phyloP scores from a whole-genome alignment of 139 green algal genomes.

The Chlorella sp. region DNA sequence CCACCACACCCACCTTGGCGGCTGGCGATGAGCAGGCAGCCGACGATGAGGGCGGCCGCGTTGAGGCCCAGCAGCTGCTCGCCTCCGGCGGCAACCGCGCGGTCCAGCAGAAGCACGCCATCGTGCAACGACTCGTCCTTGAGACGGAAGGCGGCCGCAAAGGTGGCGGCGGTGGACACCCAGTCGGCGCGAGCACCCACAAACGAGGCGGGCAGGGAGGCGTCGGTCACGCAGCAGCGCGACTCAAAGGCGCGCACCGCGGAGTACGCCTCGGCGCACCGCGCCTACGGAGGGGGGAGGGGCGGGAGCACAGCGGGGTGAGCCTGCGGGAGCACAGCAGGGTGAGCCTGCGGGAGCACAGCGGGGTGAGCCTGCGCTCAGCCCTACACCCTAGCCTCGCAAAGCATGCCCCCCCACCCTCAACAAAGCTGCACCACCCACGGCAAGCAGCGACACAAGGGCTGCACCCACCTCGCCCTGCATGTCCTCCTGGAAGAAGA shows the following conservation, averaged over 20 bases:
- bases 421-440: no score
- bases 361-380: no score
- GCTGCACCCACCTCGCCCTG: slow-evolving; percentile 44
- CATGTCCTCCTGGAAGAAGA: slow-evolving; percentile 59
- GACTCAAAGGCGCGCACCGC: slow-evolving; percentile 73
- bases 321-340: no score
- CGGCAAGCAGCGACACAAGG: no score
- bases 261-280: slow-evolving; percentile 76
- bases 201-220: slow-evolving; percentile 26
- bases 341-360: no score
- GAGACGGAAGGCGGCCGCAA: slow-evolving; percentile 40
- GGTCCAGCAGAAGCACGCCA: slow-evolving; percentile 69
- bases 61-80: slow-evolving; percentile 17
- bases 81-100: slow-evolving; percentile 51
- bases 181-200: slow-evolving; percentile 17
- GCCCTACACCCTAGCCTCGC: no score
- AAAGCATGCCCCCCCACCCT: no score
- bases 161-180: slow-evolving; percentile 28
- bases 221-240: slow-evolving; percentile 21
- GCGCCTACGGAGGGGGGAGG: slow-evolving; percentile 15
- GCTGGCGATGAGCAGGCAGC: slow-evolving; percentile 39
- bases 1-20: slow-evolving; percentile 9
- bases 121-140: slow-evolving; percentile 67
- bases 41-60: slow-evolving; percentile 39
- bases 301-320: no score